Conservation (phyloP, 2,329 filamentous ascomycete genomes). For the Coleophoma cylindrospora region DNA sequence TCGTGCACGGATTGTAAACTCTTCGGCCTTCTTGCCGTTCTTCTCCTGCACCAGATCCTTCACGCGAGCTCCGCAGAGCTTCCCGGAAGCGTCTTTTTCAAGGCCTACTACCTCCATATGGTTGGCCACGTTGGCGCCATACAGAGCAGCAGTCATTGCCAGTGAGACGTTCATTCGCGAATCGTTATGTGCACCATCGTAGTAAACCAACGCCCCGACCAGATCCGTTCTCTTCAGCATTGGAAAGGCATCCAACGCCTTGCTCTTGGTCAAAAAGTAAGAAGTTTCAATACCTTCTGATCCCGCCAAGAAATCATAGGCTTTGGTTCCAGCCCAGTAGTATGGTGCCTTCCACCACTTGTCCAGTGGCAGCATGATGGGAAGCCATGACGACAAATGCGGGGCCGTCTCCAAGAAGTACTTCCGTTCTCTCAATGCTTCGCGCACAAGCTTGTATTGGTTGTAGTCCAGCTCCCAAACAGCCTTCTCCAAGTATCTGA, state of each 20-base stretch:
- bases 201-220: slow-evolving; percentile 81
- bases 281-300: slow-evolving; percentile 85
- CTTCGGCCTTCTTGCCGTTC: slow-evolving; percentile 55
- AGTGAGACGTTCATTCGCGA: slow-evolving; percentile 89
- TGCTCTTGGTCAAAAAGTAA: slow-evolving; percentile 82
- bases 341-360: slow-evolving; percentile 76
- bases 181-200: slow-evolving; percentile 89
- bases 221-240: slow-evolving; percentile 80
- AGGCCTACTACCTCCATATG: slow-evolving; percentile 76
- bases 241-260: slow-evolving; percentile 80
- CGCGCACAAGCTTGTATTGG: slow-evolving; percentile 66
- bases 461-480: slow-evolving; percentile 72
- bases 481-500: slow-evolving; percentile 71
- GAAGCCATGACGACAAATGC: slow-evolving; percentile 68
- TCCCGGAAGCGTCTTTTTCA: slow-evolving; percentile 68
- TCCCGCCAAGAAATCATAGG: slow-evolving; percentile 80
- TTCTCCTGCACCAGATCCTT: slow-evolving; percentile 65
- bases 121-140: slow-evolving; percentile 77
- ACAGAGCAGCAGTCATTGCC: slow-evolving; percentile 83
- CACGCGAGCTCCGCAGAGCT: slow-evolving; percentile 67
- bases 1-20: slow-evolving; percentile 70
- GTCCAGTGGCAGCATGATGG: slow-evolving; percentile 71
- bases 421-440: slow-evolving; percentile 69
- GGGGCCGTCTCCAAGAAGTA: slow-evolving; percentile 73
- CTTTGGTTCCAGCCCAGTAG: slow-evolving; percentile 74